These are phyloP conservation scores for Penicillium sp. DNA, from an alignment of 2,329 filamentous ascomycete species.

Conservation along the genomic window DNA sequence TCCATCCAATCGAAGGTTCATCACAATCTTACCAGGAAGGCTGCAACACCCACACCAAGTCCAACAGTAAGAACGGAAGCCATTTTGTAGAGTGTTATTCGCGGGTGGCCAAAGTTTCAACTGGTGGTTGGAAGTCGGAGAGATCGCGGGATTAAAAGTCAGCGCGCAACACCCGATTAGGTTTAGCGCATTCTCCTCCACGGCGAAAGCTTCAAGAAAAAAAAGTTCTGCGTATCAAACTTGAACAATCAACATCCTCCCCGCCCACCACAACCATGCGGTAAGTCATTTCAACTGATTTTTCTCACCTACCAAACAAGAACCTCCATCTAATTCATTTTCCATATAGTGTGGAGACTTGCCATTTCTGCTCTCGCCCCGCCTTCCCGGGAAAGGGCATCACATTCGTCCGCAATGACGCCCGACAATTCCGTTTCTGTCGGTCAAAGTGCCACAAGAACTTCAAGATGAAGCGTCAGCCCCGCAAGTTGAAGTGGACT, in stretches of 20 bases:
- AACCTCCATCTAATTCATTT: not conserved
- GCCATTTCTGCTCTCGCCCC: constrained; percentile 70
- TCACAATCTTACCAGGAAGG: constrained; percentile 69
- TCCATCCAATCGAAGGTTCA: not conserved
- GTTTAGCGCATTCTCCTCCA: constrained; percentile 36
- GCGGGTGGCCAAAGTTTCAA: constrained; percentile 4
- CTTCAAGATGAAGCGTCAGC: constrained; percentile 99
- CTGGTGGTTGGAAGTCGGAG: not conserved
- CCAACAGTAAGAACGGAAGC: constrained; percentile 45
- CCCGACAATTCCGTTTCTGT: constrained; percentile 67
- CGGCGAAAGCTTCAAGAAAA: constrained; percentile 23
- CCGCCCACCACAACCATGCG: constrained; percentile 25
- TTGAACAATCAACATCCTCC: constrained; percentile 12
- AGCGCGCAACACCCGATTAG: constrained; percentile 31
- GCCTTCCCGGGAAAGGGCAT: constrained; percentile 67
- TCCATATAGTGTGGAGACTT: constrained; percentile 55
- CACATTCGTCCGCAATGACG: constrained; percentile 68
- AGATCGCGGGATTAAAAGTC: constrained; percentile 37
- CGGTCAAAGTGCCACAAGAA: constrained; percentile 69
- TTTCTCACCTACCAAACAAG: not conserved
- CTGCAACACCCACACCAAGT: constrained; percentile 56
- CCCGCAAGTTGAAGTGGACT: constrained; percentile 95
- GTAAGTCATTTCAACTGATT: constrained; percentile 9
- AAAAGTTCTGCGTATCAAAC: constrained; percentile 24
- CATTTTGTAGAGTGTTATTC: constrained; percentile 32